Base-by-base conservation (phyloP, 371 early-diverging fungal genomes). In the Globomyces sp. region DNA sequence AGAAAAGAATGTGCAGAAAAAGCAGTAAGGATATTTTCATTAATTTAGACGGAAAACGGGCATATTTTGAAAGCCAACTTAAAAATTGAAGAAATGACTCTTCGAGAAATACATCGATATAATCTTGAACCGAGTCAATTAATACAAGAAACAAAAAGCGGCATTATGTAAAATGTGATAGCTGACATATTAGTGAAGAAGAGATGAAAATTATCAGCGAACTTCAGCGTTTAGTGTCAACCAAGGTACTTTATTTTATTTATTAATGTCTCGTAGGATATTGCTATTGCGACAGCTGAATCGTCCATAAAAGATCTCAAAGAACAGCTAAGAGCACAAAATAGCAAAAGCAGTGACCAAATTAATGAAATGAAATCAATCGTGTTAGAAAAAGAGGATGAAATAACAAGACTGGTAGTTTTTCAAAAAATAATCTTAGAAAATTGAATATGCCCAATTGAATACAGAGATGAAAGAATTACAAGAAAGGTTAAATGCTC, bases 1-100 rank as follows among this genome's bases (percentile, higher is more conserved):
- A 57, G 75, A 40, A 70, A 64, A 42, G 73, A 76, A 5, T 62
- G 70, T 50, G 24, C 24, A 24, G 24, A 24, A 24, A 24, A 24
- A 24, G 24, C 24, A 24, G 24, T 24, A 24, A 24, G 24, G 24
- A 24, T 24, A 24, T 24, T 24, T 24, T 24, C 24, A 24, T 24
- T 24, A 24, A 24, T 24, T 24, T 24, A 24, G 24, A 24, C 24
- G 24, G 24, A 24, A 24, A 24, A 24, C 24, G 24, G 0, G 24
- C 24, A 24, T 24, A 24, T 24, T 24, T 24, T 24, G n/a, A 49
- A 63, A 34, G 36, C 11, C 11, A 63, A 63, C 50, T 37, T 24
- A 11, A 6, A 40, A 49, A 48, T 63, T 3, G 45, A 63, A 9
- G 42, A 42, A 2, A n/a, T 63, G 40, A 63, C 10, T 6, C 46